Evolutionary conservation across 2,329 filamentous ascomycete species (phyloP).

Genomic region (Harringtonia aguacate): DNA sequence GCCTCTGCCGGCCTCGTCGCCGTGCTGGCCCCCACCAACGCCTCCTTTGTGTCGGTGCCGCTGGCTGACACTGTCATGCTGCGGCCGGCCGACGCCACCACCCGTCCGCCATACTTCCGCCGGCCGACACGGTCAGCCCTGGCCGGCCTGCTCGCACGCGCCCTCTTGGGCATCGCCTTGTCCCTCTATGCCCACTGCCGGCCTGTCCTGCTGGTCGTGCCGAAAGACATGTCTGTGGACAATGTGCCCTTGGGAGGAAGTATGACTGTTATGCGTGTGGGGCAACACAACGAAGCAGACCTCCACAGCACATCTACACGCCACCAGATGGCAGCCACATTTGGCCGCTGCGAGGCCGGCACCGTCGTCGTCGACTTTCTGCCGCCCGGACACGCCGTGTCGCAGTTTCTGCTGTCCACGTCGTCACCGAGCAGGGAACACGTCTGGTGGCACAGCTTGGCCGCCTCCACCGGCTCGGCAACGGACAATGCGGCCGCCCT

Average conservation of each 20-base stretch:
- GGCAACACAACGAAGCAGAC: background rate
- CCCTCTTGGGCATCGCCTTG: too few species aligned
- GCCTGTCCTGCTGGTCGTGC: conserved; percentile 22
- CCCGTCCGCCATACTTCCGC: too few species aligned
- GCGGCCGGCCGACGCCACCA: background rate
- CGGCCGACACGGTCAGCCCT: too few species aligned
- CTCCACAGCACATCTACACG: background rate
- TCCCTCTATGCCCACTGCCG: conserved; percentile 3
- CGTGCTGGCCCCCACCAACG: conserved; percentile 20
- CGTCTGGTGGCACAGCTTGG: too few species aligned
- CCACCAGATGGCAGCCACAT: too few species aligned
- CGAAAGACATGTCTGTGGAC: conserved; percentile 21
- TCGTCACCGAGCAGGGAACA: too few species aligned
- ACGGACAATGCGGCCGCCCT: background rate
- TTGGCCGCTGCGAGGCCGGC: conserved; percentile 3
- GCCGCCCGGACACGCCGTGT: conserved; percentile 15
- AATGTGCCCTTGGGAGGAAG: too few species aligned
- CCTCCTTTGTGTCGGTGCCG: conserved; percentile 21
- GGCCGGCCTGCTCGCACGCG: too few species aligned
- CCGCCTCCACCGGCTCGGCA: background rate
- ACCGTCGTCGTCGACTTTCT: conserved; percentile 23
- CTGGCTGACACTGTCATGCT: background rate
- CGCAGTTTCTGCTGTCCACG: conserved; percentile 16
- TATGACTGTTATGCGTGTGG: too few species aligned
- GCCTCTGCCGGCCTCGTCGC: conserved; percentile 15